These are phyloP conservation scores for Cruciata laevipes DNA, from an alignment of 257 asterid genomes.

Conservation along the genomic window DNA sequence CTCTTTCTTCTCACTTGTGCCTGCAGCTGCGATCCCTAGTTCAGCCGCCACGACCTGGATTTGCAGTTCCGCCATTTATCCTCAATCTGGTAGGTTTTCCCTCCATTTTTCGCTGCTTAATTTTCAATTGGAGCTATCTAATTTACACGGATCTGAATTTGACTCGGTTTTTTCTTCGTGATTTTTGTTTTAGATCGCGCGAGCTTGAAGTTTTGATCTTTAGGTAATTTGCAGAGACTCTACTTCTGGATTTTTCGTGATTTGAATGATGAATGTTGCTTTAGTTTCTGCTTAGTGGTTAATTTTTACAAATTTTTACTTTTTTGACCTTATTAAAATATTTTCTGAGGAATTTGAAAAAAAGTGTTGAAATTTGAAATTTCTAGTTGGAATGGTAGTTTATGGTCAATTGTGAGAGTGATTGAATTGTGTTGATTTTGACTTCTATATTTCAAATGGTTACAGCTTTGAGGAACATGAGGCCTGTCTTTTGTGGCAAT, in stretches of 20 bases:
- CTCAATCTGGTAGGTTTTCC: not conserved
- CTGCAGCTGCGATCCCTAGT: not conserved
- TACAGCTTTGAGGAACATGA: conserved; percentile 32
- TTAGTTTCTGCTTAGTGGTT: not conserved
- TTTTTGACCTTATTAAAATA: too few species aligned
- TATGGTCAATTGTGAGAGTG: not conserved
- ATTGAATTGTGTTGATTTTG: not conserved
- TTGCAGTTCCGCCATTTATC: not conserved
- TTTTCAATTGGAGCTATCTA: not conserved
- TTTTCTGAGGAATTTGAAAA: too few species aligned
- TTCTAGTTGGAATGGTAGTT: too few species aligned
- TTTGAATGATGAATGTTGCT: not conserved
- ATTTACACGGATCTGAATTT: conserved; percentile 10
- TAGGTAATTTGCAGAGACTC: conserved; percentile 7
- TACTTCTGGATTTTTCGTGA: not conserved
- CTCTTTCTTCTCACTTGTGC: not conserved
- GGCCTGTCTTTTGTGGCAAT: conserved; percentile 83
- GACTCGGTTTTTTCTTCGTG: not conserved
- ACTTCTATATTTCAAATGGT: not conserved
- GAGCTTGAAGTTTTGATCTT: not conserved
- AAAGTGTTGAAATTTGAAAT: too few species aligned
- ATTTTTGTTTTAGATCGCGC: conserved; percentile 8
- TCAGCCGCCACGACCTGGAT: not conserved
- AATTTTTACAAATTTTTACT: too few species aligned
- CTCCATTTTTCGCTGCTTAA: too few species aligned